Conservation (phyloP, 164 flowering plant species). For the Brasenia schreberi region DNA sequence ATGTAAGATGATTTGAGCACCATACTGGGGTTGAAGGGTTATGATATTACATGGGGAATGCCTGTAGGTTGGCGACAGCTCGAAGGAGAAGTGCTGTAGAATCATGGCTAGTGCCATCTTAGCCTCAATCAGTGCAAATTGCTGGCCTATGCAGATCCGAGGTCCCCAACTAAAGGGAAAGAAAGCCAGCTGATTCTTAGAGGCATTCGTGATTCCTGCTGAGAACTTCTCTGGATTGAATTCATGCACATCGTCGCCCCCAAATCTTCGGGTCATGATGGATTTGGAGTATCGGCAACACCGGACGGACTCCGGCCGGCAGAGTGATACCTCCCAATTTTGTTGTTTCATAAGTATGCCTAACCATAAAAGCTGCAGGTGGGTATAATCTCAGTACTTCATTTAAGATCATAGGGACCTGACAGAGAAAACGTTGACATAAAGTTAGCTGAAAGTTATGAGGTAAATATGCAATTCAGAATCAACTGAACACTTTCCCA, state of each 20-base stretch:
- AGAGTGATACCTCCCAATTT: background rate
- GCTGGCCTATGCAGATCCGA: slow-evolving; percentile 3
- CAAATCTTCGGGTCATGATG: slow-evolving; percentile 1
- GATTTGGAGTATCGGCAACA: background rate
- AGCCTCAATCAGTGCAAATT: slow-evolving; percentile 7
- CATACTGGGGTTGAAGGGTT: slow-evolving; percentile 9
- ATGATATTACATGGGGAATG: slow-evolving; percentile 6
- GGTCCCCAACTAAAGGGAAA: slow-evolving; percentile 4
- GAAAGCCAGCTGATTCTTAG: slow-evolving; percentile 5
- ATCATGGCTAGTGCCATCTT: slow-evolving; percentile 12
- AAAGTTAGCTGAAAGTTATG: background rate
- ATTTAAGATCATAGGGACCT: slow-evolving; percentile 1
- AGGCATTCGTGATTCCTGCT: slow-evolving; percentile 1
- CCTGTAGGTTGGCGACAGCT: slow-evolving; percentile 7
- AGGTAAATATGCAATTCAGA: background rate
- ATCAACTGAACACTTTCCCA: background rate
- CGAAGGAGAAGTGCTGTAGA: slow-evolving; percentile 8
- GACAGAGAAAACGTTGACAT: background rate
- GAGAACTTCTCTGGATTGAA: slow-evolving; percentile 7
- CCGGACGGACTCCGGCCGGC: background rate
- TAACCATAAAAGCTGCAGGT: background rate
- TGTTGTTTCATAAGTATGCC: background rate
- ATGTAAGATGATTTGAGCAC: slow-evolving; percentile 8
- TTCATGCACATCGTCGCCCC: slow-evolving; percentile 12
- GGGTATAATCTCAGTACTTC: slow-evolving; percentile 3